These are phyloP conservation scores for Chalciporus sphaerocephalus DNA, from an alignment of 768 basidiomycete species.

Conservation along the genomic window DNA sequence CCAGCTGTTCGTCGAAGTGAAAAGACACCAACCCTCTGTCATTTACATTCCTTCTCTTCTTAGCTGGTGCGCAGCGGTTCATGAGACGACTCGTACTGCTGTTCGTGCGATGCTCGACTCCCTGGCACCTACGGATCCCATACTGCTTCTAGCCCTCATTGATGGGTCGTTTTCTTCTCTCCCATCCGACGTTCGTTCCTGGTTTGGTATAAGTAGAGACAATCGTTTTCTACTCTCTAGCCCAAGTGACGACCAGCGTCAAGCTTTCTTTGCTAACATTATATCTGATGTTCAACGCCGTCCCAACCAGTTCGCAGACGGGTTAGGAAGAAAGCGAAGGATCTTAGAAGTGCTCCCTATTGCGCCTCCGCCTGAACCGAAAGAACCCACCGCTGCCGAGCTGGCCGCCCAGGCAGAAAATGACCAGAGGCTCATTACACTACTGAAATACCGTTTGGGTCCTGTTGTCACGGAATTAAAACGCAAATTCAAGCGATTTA, in stretches of 20 bases:
- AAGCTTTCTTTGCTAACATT: constrained; percentile 71
- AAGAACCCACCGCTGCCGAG: constrained; percentile 77
- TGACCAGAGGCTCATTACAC: constrained; percentile 71
- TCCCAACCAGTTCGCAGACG: constrained; percentile 88
- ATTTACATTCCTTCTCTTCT: constrained; percentile 89
- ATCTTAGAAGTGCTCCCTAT: constrained; percentile 81
- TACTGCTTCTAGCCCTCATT: constrained; percentile 86
- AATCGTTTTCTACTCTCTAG: constrained; percentile 62
- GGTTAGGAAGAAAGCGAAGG: constrained; percentile 75
- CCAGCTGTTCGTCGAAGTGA: constrained; percentile 94
- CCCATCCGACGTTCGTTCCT: constrained; percentile 77
- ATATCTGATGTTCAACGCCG: constrained; percentile 66
- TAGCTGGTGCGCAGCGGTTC: constrained; percentile 81
- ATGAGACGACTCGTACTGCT: constrained; percentile 79
- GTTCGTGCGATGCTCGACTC: constrained; percentile 90
- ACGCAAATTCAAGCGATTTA: constrained; percentile 88
- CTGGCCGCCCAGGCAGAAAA: constrained; percentile 77
- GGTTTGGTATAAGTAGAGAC: constrained; percentile 81
- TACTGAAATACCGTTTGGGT: constrained; percentile 88
- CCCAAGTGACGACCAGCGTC: constrained; percentile 56
- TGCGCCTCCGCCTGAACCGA: constrained; percentile 86
- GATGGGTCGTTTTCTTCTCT: constrained; percentile 70
- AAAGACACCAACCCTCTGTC: constrained; percentile 93
- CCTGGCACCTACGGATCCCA: constrained; percentile 85
- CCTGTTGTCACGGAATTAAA: constrained; percentile 86